Evolutionary conservation across 2,329 filamentous ascomycete genomes (phyloP).

Genomic region (Madurella mycetomatis): DNA sequence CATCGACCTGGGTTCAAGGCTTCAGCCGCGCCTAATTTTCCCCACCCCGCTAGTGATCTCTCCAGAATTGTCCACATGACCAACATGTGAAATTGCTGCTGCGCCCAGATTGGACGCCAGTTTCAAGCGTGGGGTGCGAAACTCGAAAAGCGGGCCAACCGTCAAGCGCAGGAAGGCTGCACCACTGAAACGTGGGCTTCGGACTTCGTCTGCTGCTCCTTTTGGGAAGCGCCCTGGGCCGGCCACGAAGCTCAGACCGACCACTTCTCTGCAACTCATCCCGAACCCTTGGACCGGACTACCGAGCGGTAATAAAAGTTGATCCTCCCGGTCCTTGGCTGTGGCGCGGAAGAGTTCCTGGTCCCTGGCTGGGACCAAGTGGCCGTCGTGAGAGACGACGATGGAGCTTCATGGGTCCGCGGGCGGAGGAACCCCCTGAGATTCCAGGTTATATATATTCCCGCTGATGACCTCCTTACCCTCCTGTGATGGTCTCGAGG

Average conservation of each 20-base stretch:
- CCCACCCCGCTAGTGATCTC: slow-evolving; percentile 3
- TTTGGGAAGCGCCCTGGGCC: neutral
- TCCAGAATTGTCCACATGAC: slow-evolving; percentile 11
- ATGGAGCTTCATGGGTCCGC: neutral
- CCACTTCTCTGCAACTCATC: neutral
- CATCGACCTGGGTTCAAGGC: slow-evolving; percentile 2
- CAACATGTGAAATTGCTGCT: slow-evolving; percentile 7
- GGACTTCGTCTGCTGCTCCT: neutral
- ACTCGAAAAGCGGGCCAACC: slow-evolving; percentile 1
- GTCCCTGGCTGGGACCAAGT: neutral
- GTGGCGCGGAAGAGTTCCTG: neutral
- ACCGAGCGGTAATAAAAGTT: neutral
- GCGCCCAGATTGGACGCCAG: slow-evolving; percentile 3
- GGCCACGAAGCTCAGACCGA: neutral
- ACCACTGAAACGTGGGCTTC: neutral
- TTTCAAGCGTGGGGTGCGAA: slow-evolving; percentile 16
- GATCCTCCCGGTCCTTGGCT: neutral
- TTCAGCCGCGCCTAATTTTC: slow-evolving; percentile 10
- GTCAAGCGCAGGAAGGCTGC: neutral
- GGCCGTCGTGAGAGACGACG: neutral
- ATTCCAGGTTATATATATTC: neutral
- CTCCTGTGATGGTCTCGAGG: neutral
- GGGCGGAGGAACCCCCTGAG: neutral
- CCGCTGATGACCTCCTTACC: neutral
- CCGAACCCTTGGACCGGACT: neutral